Evolutionary conservation across 345 rosid species (phyloP), one percentile per base, ranked within the genome.

Genomic region (Noccaea caerulescens): DNA sequence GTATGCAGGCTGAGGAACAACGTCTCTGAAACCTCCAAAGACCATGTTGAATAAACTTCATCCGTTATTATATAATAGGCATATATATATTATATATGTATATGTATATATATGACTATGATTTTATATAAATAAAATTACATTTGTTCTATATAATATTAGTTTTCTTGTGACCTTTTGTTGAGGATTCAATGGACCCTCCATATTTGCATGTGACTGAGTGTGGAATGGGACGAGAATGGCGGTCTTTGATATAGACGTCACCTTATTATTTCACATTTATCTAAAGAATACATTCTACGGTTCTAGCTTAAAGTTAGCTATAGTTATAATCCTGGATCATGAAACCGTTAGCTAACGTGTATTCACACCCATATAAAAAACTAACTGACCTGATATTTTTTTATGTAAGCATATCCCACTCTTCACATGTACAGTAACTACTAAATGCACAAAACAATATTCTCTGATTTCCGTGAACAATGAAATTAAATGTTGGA

Each of bases 111-210:
- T 20, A 57, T 57, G 33, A 38, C 36, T 72, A 57, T 27, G 23
- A 39, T 74, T 59, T 11, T 51, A 58, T 58, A 74, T 59, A 36
- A 23, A 51, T 20, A 68, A 68, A 23, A 61, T 25, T 46, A 62
- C 53, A 62, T 67, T 43, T 44, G 51, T 56, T 65, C 45, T 50
- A 58, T 66, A 67, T 58, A 62, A 69, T 75, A 75, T 54, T 62
- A 54, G 53, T 75, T 46, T 75, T 69, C 43, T 60, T 69, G 53
- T 55, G 70, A 68, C 74, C 70, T 75, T 75, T 60, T 75, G 70
- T 60, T 75, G 69, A 12, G 50, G 63, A 61, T 75, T 68, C 78
- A 75, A 75, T 75, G 78, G 78, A 75, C 78, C 78, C 78, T 68
- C 79, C 69, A 54, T 62, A 51, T 69, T 69, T 75, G 66, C 79